Percentiles rank a stretch among this genome's conserved stretches.
These are phyloP conservation scores for Claviceps purpurea DNA, from an alignment of 2,329 filamentous ascomycete genomes.

Conservation along the genomic window DNA sequence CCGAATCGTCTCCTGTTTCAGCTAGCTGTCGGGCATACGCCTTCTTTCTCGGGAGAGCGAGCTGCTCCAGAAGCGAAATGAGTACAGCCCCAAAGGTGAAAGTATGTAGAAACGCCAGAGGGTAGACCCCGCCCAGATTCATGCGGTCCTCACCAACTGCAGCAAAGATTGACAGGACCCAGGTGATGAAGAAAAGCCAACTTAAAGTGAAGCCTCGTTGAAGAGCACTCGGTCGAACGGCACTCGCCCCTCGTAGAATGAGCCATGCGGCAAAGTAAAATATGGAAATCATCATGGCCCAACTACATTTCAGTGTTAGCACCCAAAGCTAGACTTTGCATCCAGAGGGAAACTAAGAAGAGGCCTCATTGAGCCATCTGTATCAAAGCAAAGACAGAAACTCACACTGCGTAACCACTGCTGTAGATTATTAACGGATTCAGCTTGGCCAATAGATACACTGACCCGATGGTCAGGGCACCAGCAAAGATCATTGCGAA, in stretches of 20 bases:
- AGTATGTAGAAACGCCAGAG: slow-evolving; percentile 67
- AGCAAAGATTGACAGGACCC: slow-evolving; percentile 56
- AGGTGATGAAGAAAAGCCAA: slow-evolving; percentile 71
- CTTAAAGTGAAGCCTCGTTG: slow-evolving; percentile 68
- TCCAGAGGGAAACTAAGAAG: not conserved
- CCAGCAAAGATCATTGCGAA: slow-evolving; percentile 57
- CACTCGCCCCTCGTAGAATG: slow-evolving; percentile 63
- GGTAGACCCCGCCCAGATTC: slow-evolving; percentile 63
- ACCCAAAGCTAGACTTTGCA: not conserved
- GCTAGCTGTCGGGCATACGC: slow-evolving; percentile 50
- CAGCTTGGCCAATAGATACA: slow-evolving; percentile 64
- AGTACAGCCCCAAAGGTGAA: slow-evolving; percentile 61
- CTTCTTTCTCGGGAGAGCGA: slow-evolving; percentile 59
- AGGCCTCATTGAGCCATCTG: not conserved
- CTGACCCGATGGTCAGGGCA: slow-evolving; percentile 55
- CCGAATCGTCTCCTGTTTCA: slow-evolving; percentile 31
- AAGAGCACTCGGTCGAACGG: slow-evolving; percentile 71
- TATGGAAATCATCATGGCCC: slow-evolving; percentile 72
- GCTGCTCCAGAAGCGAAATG: slow-evolving; percentile 68
- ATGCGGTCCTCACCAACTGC: slow-evolving; percentile 67
- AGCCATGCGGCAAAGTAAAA: slow-evolving; percentile 79
- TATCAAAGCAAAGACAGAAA: not conserved
- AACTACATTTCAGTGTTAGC: slow-evolving; percentile 27
- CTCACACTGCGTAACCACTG: slow-evolving; percentile 64
- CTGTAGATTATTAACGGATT: slow-evolving; percentile 90